Conservation (phyloP, 768 basidiomycete species). For the Hericium alpestre region DNA sequence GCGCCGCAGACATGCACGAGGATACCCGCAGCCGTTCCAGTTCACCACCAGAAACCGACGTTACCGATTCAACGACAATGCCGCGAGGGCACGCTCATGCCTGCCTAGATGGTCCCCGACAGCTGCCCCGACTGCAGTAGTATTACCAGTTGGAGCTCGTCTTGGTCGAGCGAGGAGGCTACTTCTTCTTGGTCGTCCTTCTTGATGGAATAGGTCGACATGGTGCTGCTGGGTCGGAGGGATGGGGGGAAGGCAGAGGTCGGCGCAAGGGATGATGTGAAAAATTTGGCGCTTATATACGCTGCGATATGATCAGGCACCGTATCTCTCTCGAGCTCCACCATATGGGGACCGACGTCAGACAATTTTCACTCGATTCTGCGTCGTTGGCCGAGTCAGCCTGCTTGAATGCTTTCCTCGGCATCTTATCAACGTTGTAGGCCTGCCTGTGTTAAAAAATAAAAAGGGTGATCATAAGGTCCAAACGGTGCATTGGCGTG, state of each 20-base stretch:
- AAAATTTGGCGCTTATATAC: neutral
- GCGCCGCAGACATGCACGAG: conserved; percentile 22
- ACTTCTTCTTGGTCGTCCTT: conserved; percentile 16
- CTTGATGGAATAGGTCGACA: conserved; percentile 10
- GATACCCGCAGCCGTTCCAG: conserved; percentile 92
- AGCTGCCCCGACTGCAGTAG: conserved; percentile 12
- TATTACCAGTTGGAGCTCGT: conserved; percentile 52
- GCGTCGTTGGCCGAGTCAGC: too few relatives aligned
- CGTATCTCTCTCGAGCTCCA: neutral
- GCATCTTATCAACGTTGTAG: too few relatives aligned
- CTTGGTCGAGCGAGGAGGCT: conserved; percentile 26
- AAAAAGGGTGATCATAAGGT: too few relatives aligned
- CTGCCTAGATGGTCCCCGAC: conserved; percentile 18
- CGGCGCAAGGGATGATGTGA: neutral
- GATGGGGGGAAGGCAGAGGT: neutral
- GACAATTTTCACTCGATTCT: too few relatives aligned
- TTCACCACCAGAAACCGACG: conserved; percentile 49
- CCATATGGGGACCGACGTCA: too few relatives aligned
- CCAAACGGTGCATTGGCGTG: too few relatives aligned
- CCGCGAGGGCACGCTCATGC: conserved; percentile 18
- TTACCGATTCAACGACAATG: conserved; percentile 51
- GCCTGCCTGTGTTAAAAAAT: too few relatives aligned
- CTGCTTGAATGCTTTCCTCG: too few relatives aligned
- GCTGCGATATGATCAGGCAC: neutral
- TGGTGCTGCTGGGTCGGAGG: neutral